These are phyloP conservation scores for Marvania coccoides DNA, from an alignment of 139 green algal species.

Conservation along the genomic window DNA sequence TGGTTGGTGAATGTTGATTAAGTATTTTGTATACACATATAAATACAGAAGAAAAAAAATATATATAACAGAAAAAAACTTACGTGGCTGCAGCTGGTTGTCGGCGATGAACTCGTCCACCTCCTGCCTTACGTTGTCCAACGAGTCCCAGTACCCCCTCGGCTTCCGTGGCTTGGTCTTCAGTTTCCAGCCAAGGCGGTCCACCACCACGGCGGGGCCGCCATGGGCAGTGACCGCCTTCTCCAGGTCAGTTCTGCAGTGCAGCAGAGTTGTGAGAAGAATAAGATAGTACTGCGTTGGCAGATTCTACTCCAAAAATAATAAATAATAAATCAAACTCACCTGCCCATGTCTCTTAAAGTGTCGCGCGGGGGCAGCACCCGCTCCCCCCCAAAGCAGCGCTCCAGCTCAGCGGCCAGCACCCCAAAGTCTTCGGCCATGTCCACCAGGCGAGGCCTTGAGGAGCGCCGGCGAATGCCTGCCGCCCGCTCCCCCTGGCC, in stretches of 20 bases:
- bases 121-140: conserved; percentile 35
- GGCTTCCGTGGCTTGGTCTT: conserved; percentile 27
- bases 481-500: conserved; percentile 9
- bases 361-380: conserved; percentile 27
- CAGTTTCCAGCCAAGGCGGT: conserved; percentile 39
- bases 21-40: too few species aligned
- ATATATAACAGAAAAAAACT: too few species aligned
- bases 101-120: conserved; percentile 42
- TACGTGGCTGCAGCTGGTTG: conserved; percentile 12
- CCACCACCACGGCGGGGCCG: conserved; percentile 23
- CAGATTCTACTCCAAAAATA: not conserved
- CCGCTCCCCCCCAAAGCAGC: conserved; percentile 21
- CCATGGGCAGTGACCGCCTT: conserved; percentile 49
- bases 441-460: conserved; percentile 15
- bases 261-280: too few species aligned
- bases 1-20: too few species aligned
- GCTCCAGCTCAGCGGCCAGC: conserved; percentile 35
- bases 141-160: conserved; percentile 45
- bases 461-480: not conserved
- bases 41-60: not conserved
- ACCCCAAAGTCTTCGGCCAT: conserved; percentile 30
- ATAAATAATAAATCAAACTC: not conserved
- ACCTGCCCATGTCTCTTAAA: conserved; percentile 24
- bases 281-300: not conserved
- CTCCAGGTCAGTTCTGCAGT: conserved; percentile 33